Conservation (phyloP, 108 stramenopile genomes). For the Cyclotella kingstonii region DNA sequence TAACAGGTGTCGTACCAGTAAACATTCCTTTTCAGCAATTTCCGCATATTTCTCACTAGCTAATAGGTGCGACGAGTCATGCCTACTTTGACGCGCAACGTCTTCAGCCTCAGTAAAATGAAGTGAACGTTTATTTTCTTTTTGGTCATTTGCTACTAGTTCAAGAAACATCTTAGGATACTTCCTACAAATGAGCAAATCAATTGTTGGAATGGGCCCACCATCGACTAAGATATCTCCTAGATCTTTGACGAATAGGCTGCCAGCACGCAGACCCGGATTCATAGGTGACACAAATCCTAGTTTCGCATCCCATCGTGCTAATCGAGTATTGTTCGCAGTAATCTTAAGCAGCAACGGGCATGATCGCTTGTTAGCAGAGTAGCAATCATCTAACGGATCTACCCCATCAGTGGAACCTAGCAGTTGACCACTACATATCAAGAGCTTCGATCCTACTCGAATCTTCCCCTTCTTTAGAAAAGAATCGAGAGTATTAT, state of each 20-base stretch:
- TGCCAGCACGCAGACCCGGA: conserved; percentile 12
- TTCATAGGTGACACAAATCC: conserved; percentile 55
- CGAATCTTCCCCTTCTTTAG: conserved; percentile 48
- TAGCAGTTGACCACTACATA: conserved; percentile 55
- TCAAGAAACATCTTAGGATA: conserved; percentile 72
- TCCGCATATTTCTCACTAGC: conserved; percentile 59
- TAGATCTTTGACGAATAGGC: conserved; percentile 53
- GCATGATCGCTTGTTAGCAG: conserved; percentile 22
- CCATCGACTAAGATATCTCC: conserved; percentile 59
- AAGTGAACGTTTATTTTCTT: conserved; percentile 11
- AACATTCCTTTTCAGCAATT: conserved; percentile 45
- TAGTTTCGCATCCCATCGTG: conserved; percentile 79
- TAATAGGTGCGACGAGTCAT: conserved; percentile 42
- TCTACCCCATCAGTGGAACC: conserved; percentile 83
- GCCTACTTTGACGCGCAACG: conserved; percentile 38
- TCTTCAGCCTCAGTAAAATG: conserved; percentile 69
- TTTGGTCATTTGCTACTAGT: conserved; percentile 16
- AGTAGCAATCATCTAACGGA: conserved; percentile 68
- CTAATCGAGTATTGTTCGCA: conserved; percentile 70
- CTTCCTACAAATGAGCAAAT: conserved; percentile 59
- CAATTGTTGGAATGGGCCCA: conserved; percentile 64
- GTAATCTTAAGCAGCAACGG: conserved; percentile 43
- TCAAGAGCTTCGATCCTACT: conserved; percentile 74
- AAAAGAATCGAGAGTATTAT: conserved; percentile 39
- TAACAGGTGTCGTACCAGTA: too few relatives aligned